phyloP scores from a whole-genome alignment of 2,329 filamentous ascomycete species.

The Fusarium poae region DNA sequence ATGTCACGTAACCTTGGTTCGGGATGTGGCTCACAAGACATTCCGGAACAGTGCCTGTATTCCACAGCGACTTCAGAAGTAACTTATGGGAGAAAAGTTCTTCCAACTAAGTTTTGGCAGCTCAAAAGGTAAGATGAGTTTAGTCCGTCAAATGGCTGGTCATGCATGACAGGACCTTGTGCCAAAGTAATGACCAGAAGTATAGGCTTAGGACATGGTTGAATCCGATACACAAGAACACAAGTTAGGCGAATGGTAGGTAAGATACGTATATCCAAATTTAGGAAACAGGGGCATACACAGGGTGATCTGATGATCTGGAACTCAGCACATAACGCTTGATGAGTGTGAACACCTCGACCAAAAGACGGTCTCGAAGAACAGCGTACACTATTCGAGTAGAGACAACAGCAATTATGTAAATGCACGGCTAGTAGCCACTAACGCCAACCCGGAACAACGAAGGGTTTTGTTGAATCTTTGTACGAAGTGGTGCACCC shows the following conservation, averaged over 20 bases:
- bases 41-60: background rate
- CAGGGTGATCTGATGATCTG: background rate
- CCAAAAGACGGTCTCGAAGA: background rate
- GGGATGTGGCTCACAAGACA: background rate
- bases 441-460: conserved; percentile 4
- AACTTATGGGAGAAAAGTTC: background rate
- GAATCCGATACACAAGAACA: background rate
- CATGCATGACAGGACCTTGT: background rate
- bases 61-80: background rate
- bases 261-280: background rate
- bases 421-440: background rate
- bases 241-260: background rate
- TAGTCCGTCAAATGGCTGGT: accelerated
- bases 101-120: background rate
- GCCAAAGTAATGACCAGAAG: no score
- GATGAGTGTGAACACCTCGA: background rate
- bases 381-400: background rate
- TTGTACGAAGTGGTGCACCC: background rate
- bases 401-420: background rate
- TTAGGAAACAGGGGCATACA: background rate
- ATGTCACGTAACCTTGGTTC: background rate
- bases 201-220: background rate
- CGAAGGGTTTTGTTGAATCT: background rate
- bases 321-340: background rate
- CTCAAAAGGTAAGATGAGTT: background rate